Evolutionary conservation across 2,329 filamentous ascomycete species (phyloP).

Genomic region (Trichothecium roseum): DNA sequence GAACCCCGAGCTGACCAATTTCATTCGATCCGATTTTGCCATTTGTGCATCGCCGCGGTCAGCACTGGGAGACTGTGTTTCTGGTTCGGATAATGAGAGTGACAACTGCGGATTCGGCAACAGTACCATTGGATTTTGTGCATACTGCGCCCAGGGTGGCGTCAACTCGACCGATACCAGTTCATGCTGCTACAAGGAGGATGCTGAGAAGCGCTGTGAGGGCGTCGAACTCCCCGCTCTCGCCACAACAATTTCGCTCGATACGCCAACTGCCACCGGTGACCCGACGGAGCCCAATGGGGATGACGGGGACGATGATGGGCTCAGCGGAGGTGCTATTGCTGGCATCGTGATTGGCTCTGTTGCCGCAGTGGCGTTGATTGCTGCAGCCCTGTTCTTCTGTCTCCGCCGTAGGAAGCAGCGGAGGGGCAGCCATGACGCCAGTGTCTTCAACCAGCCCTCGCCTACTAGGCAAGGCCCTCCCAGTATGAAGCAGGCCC

Average conservation of each 20-base stretch:
- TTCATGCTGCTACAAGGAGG: conserved; percentile 70
- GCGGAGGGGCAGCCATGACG: conserved; percentile 49
- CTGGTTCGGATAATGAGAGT: conserved; percentile 69
- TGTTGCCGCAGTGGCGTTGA: conserved; percentile 56
- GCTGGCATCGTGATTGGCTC: conserved; percentile 84
- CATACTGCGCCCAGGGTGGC: conserved; percentile 74
- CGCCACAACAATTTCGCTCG: conserved; percentile 55
- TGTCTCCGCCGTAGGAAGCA: conserved; percentile 43
- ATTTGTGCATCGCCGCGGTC: conserved; percentile 77
- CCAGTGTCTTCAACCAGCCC: conserved; percentile 82
- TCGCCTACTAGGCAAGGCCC: conserved; percentile 53
- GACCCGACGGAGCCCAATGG: conserved; percentile 12
- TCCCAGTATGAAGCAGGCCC: conserved; percentile 24
- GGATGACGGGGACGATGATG: conserved; percentile 16
- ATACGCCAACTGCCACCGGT: conserved; percentile 33
- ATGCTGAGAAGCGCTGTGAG: conserved; percentile 62
- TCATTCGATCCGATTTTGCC: conserved; percentile 87
- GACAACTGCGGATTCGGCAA: conserved; percentile 76
- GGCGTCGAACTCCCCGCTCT: conserved; percentile 71
- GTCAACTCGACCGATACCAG: conserved; percentile 80
- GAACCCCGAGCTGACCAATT: conserved; percentile 52
- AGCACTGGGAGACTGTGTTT: conserved; percentile 67
- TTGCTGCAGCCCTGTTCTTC: conserved; percentile 61
- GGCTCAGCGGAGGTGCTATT: conserved; percentile 73
- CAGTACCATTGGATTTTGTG: conserved; percentile 67